Evolutionary conservation across 2,329 filamentous ascomycete species (phyloP), one percentile per base, ranked within the genome.

Genomic region (Graphium sp.): DNA sequence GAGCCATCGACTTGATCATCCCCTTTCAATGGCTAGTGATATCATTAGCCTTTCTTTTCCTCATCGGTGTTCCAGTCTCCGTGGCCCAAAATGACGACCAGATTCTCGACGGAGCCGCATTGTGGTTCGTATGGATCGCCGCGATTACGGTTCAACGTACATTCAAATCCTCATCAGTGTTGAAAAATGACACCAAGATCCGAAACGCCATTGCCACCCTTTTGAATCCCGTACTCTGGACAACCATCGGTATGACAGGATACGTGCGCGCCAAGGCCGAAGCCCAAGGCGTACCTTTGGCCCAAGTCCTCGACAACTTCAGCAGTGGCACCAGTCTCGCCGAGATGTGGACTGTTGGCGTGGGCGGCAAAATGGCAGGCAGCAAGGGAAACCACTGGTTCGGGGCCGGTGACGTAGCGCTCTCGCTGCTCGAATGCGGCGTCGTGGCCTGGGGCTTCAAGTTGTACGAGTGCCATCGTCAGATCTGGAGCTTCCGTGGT

Each of bases 381-480:
- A n/a, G n/a, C n/a, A n/a, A n/a, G n/a, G 31, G 41, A 1, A 44
- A 17, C 35, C 32, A 4, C 2, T 52, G 49, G 45, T 53, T 56
- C 29, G 59, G 58, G 3, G 60, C 61, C 0, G 62, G 62, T 7
- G 61, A 66, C 34, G 41, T 55, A 4, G 61, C 62, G 0, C 47
- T 56, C 2, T 56, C 59, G 0, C 41, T 66, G 4, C 56, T 66
- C 4, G 58, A 65, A 38, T 53, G 56, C 4, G 62, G 61, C 8
- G 61, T 66, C 15, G 49, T 65, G 3, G 48, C 55, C 4, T 66
- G 62, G 62, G 62, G 62, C 1, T 55, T 66, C 36, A 66, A 66
- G 42, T 47, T 66, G 4, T 62, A 56, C 37, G 59, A 63, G 35
- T 62, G 58, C 41, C 57, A 60, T 4, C 35, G 37, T 3, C 57